Evolutionary conservation across 176 grass and related monocot genomes (phyloP).

Genomic region (Puya raimondii): DNA sequence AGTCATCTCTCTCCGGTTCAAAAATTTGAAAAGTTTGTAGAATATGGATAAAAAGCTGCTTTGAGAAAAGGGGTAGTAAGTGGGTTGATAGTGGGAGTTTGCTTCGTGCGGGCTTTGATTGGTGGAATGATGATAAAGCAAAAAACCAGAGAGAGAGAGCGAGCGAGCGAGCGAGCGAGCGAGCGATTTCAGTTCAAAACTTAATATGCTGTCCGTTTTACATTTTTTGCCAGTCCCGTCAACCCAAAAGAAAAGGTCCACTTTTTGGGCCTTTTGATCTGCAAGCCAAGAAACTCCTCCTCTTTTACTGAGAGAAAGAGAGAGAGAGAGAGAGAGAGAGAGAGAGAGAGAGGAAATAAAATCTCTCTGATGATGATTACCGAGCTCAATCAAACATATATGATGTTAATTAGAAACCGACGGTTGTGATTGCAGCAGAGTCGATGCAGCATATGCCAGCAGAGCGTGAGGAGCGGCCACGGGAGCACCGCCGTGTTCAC

Average conservation of each 20-base stretch:
- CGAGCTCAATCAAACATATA: not conserved
- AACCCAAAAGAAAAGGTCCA: not conserved
- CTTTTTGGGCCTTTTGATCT: slow-evolving; percentile 21
- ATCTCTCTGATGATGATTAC: too few species aligned
- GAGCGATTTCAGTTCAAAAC: not conserved
- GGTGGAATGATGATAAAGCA: slow-evolving; percentile 9
- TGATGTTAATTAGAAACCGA: not conserved
- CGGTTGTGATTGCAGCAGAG: slow-evolving; percentile 33
- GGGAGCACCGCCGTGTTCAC: slow-evolving; percentile 79
- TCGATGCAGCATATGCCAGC: slow-evolving; percentile 60
- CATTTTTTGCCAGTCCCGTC: not conserved
- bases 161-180: too few species aligned
- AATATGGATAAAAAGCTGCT: too few species aligned
- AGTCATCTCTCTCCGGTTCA: too few species aligned
- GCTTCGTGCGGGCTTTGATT: not conserved
- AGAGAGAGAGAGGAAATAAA: too few species aligned
- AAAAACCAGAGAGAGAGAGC: not conserved
- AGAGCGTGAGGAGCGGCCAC: slow-evolving; percentile 48
- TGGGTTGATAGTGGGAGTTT: not conserved
- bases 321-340: too few species aligned
- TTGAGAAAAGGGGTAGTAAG: not conserved
- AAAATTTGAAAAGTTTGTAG: too few species aligned
- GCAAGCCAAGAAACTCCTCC: slow-evolving; percentile 6
- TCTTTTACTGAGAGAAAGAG: not conserved
- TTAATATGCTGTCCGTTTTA: too few species aligned